These are phyloP conservation scores for Suillus subalutaceus DNA, from an alignment of 768 basidiomycete species.

Conservation along the genomic window DNA sequence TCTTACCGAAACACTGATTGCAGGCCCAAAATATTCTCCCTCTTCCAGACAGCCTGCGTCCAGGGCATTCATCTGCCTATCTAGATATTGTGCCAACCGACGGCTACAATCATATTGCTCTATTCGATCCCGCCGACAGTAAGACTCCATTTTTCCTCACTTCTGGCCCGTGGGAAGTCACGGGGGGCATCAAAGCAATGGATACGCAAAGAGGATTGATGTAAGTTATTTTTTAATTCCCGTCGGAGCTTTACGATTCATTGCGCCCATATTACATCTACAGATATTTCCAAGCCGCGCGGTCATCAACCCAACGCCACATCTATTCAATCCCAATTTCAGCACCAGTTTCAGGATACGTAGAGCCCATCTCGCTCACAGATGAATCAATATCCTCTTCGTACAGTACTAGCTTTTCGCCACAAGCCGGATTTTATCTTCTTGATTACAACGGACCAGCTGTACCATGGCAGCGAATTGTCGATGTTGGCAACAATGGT, in stretches of 20 bases:
- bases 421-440: slow-evolving; percentile 82
- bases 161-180: slow-evolving; percentile 89
- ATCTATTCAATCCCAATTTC: slow-evolving; percentile 83
- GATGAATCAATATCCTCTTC: slow-evolving; percentile 54
- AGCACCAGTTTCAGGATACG: slow-evolving; percentile 35
- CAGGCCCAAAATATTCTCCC: slow-evolving; percentile 69
- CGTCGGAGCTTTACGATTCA: slow-evolving; percentile 22
- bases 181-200: slow-evolving; percentile 69
- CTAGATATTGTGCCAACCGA: slow-evolving; percentile 88
- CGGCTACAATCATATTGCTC: slow-evolving; percentile 91
- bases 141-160: slow-evolving; percentile 82
- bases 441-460: slow-evolving; percentile 79
- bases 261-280: slow-evolving; percentile 20
- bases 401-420: slow-evolving; percentile 78
- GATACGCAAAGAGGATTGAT: slow-evolving; percentile 68
- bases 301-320: slow-evolving; percentile 82
- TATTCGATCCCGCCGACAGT: slow-evolving; percentile 79
- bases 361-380: slow-evolving; percentile 52
- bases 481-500: slow-evolving; percentile 55
- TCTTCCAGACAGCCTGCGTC: slow-evolving; percentile 48
- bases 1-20: slow-evolving; percentile 9
- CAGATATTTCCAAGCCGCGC: slow-evolving; percentile 90
- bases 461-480: slow-evolving; percentile 85
- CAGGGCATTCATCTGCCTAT: slow-evolving; percentile 63
- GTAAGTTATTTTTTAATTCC: slow-evolving; percentile 53